Base-by-base conservation (phyloP, 164 flowering plant genomes). In the Santalum album region DNA sequence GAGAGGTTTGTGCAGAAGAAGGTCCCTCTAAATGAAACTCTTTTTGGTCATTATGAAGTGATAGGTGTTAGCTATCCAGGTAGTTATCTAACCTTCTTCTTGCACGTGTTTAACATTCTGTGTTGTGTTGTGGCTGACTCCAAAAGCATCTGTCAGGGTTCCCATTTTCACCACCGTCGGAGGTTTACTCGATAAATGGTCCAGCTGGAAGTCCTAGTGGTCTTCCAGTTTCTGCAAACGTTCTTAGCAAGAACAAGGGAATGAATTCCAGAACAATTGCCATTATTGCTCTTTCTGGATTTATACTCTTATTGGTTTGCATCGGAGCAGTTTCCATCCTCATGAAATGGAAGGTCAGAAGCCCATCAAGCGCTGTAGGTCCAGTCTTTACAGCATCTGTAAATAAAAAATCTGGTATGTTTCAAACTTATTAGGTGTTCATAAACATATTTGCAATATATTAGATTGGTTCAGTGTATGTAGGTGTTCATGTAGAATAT, bases 1-100 rank as follows among this genome's bases (percentile, higher is more conserved):
- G 81, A 87, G 47, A 80, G 97, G 60, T 70, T 94, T 63, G 71
- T 73, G 78, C 76, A 78, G 52, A 83, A 81, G 68, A 86, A 82
- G 64, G 83, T 90, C 53, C 75, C 76, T 36, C 62, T 94, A 43
- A 87, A 94, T 71, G 51, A 4, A 53, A 74, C 90, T 35, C 75
- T 87, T 58, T 92, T 94, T 76, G 99, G 96, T 25, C 70, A 60
- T 65, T 94, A 94, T 70, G 81, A 79, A 55, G 87, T 84, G 45
- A 43, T 75, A 27, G 65, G 61, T 61, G 72, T 94, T 56, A 70
- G 35, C 49, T 94, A 89, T 75, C 84, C 85, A 69, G 99, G 97
- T 90, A 79, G 20, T 22, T 50, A 55, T n/a, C 44, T 26, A 6
- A 7, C n/a, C 24, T 35, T 20, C 53, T 56, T 46, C 2, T 19